phyloP scores from a whole-genome alignment of 2,329 filamentous ascomycete species.

The Colletotrichum caudatum region DNA sequence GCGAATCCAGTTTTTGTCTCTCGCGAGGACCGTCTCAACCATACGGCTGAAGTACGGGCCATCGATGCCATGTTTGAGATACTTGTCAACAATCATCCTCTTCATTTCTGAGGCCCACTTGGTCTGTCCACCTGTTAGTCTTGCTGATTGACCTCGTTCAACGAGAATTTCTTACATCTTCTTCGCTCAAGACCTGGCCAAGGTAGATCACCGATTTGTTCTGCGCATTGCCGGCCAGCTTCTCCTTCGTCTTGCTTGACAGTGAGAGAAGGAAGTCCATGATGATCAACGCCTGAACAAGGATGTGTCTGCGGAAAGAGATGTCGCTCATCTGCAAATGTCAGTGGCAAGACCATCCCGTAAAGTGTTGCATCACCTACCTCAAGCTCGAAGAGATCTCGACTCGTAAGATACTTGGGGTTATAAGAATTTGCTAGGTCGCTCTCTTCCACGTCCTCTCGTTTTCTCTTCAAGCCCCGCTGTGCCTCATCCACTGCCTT shows the following conservation, averaged over 20 bases:
- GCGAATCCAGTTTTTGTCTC: constrained; percentile 98
- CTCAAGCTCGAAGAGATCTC: constrained; percentile 95
- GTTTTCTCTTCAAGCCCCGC: constrained; percentile 78
- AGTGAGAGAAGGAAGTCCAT: constrained; percentile 96
- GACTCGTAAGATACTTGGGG: constrained; percentile 97
- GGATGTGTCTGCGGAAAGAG: constrained; percentile 91
- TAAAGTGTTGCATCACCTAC: constrained; percentile 57
- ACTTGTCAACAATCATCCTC: constrained; percentile 79
- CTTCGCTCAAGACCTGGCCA: constrained; percentile 80
- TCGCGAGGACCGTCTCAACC: constrained; percentile 93
- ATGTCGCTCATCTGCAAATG: constrained; percentile 82
- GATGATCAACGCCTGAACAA: constrained; percentile 94
- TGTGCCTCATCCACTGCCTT: constrained; percentile 73
- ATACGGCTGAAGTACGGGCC: constrained; percentile 96
- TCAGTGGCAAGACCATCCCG: constrained; percentile 42
- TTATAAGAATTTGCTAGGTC: constrained; percentile 84
- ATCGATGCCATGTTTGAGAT: constrained; percentile 83
- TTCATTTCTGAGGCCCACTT: constrained; percentile 89
- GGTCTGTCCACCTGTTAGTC: constrained; percentile 60
- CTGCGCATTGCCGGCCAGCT: constrained; percentile 72
- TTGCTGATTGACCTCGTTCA: background rate
- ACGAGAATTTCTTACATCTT: constrained; percentile 74
- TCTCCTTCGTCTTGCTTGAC: constrained; percentile 83
- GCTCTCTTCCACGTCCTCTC: constrained; percentile 61
- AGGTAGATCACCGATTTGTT: constrained; percentile 92